Percentiles rank a stretch among this genome's conserved stretches.
These are phyloP conservation scores for Takashimella tepidaria DNA, from an alignment of 1,284 basidiomycete species.

Conservation along the genomic window DNA sequence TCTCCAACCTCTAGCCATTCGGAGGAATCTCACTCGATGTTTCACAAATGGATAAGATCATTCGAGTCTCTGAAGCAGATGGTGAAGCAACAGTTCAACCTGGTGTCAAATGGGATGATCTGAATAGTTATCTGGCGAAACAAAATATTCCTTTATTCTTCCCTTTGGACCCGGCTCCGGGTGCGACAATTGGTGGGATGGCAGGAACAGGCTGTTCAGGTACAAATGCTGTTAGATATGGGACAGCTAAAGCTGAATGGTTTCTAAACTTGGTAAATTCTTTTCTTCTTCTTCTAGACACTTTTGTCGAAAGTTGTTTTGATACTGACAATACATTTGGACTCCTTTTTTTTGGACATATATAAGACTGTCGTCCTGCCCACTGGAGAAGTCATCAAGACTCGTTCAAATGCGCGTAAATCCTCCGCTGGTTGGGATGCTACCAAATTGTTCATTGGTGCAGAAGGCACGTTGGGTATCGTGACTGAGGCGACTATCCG, in stretches of 20 bases:
- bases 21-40: conserved; percentile 84
- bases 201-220: conserved; percentile 62
- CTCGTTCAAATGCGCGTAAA: conserved; percentile 74
- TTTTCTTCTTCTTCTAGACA: too few relatives aligned
- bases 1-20: conserved; percentile 32
- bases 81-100: conserved; percentile 76
- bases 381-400: conserved; percentile 88
- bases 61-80: conserved; percentile 61
- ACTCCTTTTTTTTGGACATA: too few relatives aligned
- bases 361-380: conserved; percentile 89
- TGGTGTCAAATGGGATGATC: conserved; percentile 78
- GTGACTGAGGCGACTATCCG: conserved; percentile 84
- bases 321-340: conserved; percentile 1
- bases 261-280: conserved; percentile 68
- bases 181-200: conserved; percentile 89
- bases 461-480: conserved; percentile 90
- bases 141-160: conserved; percentile 79
- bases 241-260: conserved; percentile 78
- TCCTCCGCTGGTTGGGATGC: conserved; percentile 86
- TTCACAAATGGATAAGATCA: conserved; percentile 74
- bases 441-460: conserved; percentile 88
- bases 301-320: too few relatives aligned
- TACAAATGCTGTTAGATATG: conserved; percentile 84
- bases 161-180: conserved; percentile 68
- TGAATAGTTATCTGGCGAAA: conserved; percentile 68